Evolutionary conservation across 2,329 filamentous ascomycete genomes (phyloP).

Genomic region (Monosporascus cannonballus): DNA sequence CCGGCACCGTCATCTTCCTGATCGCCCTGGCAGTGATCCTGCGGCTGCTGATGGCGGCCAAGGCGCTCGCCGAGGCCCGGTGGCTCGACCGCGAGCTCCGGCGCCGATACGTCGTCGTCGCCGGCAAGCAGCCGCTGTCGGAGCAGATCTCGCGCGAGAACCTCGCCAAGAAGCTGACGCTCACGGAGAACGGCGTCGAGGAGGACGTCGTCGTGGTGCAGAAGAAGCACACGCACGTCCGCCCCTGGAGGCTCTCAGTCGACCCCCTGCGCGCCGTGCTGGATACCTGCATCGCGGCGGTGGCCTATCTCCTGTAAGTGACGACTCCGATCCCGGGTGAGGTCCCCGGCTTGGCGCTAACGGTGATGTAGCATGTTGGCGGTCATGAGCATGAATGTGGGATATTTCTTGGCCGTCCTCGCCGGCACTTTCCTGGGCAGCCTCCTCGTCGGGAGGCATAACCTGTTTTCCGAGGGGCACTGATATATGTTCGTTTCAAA

Average conservation of each 20-base stretch:
- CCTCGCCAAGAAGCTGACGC: slow-evolving; percentile 57
- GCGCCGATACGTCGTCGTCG: slow-evolving; percentile 71
- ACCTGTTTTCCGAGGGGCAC: slow-evolving; percentile 40
- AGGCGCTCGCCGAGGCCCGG: slow-evolving; percentile 53
- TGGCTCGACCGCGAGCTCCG: slow-evolving; percentile 69
- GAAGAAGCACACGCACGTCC: slow-evolving; percentile 42
- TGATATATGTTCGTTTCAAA: slow-evolving; percentile 13
- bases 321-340: background rate
- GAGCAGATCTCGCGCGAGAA: slow-evolving; percentile 54
- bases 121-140: slow-evolving; percentile 53
- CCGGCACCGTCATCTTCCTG: slow-evolving; percentile 87
- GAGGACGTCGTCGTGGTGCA: slow-evolving; percentile 72
- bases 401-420: slow-evolving; percentile 27
- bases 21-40: slow-evolving; percentile 67
- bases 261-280: slow-evolving; percentile 30
- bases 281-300: slow-evolving; percentile 23
- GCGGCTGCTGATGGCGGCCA: slow-evolving; percentile 65
- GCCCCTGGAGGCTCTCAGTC: slow-evolving; percentile 77
- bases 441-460: slow-evolving; percentile 68
- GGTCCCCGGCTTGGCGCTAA: slow-evolving; percentile 1
- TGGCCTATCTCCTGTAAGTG: slow-evolving; percentile 30
- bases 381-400: slow-evolving; percentile 28
- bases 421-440: slow-evolving; percentile 70
- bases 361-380: slow-evolving; percentile 39
- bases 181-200: slow-evolving; percentile 73